Evolutionary conservation across 2,329 filamentous ascomycete genomes (phyloP), one percentile per base, ranked within the genome.

Genomic region (Trichoderma cornu-damae): DNA sequence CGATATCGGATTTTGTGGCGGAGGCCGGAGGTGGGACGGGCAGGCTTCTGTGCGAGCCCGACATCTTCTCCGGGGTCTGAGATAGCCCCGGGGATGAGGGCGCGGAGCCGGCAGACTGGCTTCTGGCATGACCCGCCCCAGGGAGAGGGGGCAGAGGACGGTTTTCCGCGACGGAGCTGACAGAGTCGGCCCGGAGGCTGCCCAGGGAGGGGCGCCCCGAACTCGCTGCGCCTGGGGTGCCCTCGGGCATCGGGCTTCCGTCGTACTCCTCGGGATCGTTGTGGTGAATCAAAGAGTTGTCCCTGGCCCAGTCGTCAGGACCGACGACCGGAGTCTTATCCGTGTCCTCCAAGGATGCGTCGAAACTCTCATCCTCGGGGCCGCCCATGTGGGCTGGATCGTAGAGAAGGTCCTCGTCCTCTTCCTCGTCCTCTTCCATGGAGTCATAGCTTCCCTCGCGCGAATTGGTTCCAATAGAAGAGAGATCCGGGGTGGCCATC

Each of bases 301-400:
- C 75, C 75, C 92, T 89, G 61, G 89, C 85, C 94, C 94, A 99
- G 69, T 96, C 91, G 66, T 97, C 94, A 0, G 94, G 94, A 20
- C 95, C 83, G n/a, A 99, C 93, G 9, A 99, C 94, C 0, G 94
- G 94, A 1, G 94, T 97, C 78, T 97, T 97, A 67, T 96, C 90
- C 4, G 90, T 93, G 68, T 97, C 93, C 72, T 97, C 93, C 1
- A 97, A 80, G 6, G 91, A 96, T 12, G 90, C 93, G 72, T 97
- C 93, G 65, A 97, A 97, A 75, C 93, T 96, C 68, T 96, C 93
- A 40, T 93, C 89, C 40, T 93, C 89, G 58, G 76, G 74, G 24
- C 72, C 64, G 18, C 73, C 70, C 24, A 69, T 62, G 32, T 70
- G 67, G 69, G 61, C 79, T 73, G 70, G 67, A 68, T 96, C 90